Conservation (phyloP, 2,329 filamentous ascomycete genomes). For the Phyllosticta capitalensis region DNA sequence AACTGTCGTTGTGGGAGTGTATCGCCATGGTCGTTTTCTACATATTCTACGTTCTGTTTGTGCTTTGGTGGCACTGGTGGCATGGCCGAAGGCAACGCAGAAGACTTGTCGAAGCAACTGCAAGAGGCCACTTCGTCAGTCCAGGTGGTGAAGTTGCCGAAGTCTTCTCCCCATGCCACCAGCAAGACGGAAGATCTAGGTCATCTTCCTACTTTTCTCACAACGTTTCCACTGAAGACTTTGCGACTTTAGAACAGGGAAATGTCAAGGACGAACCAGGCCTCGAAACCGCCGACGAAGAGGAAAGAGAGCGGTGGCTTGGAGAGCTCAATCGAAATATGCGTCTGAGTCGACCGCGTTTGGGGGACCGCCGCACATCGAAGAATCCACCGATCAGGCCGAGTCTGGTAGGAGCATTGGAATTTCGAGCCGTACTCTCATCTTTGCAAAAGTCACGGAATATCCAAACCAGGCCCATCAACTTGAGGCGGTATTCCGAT, state of each 20-base stretch:
- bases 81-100: conserved; percentile 52
- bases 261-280: conserved; percentile 49
- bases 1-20: conserved; percentile 81
- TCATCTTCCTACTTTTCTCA: background rate
- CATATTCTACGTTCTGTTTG: conserved; percentile 75
- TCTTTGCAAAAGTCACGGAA: conserved; percentile 76
- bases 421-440: conserved; percentile 86
- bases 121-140: conserved; percentile 64
- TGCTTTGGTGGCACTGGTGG: conserved; percentile 90
- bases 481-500: conserved; percentile 60
- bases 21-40: conserved; percentile 86
- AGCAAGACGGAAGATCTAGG: conserved; percentile 40
- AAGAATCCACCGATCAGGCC: conserved; percentile 73
- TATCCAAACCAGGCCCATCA: conserved; percentile 59
- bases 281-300: conserved; percentile 54
- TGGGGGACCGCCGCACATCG: conserved; percentile 56
- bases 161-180: conserved; percentile 41
- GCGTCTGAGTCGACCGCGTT: conserved; percentile 65
- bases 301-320: conserved; percentile 53
- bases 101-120: conserved; percentile 58
- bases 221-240: conserved; percentile 50
- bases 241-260: conserved; percentile 50
- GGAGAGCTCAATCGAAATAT: conserved; percentile 89
- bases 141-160: conserved; percentile 51
- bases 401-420: conserved; percentile 83